phyloP scores from a whole-genome alignment of 306 rosid genomes.

The Castanospermum australe region DNA sequence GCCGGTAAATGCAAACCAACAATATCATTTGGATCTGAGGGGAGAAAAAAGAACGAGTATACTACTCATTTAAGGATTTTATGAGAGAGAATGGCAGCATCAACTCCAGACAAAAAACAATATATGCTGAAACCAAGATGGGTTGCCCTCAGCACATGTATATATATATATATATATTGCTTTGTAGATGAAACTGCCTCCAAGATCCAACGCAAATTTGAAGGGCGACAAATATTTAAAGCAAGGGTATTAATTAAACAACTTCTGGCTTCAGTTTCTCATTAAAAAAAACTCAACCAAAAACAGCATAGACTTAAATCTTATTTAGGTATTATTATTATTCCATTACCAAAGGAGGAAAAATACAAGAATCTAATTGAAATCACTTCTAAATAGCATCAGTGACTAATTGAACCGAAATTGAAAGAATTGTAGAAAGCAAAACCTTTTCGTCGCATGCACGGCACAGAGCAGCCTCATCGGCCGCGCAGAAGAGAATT shows the following conservation, averaged over 20 bases:
- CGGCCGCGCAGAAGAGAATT: conserved; percentile 53
- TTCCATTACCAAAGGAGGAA: neutral
- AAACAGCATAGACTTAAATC: neutral
- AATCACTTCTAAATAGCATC: neutral
- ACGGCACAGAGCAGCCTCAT: conserved; percentile 53
- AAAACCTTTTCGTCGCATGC: conserved; percentile 51
- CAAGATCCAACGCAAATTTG: neutral
- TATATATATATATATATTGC: neutral
- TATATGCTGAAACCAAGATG: neutral
- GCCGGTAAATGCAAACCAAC: neutral
- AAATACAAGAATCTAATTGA: neutral
- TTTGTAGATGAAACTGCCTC: neutral
- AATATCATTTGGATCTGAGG: neutral
- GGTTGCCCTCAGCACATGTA: neutral
- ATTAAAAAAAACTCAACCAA: neutral
- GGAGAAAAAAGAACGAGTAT: neutral
- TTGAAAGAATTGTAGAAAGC: neutral
- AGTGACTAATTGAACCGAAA: neutral
- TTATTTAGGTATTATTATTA: neutral
- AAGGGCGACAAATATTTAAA: neutral
- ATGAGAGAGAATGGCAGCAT: conserved; percentile 1
- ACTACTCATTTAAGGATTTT: neutral
- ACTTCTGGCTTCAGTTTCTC: too few species aligned
- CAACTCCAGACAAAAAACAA: neutral
- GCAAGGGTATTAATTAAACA: neutral